phyloP scores from a whole-genome alignment of 83 land plant genomes.

The Thuja plicata region DNA sequence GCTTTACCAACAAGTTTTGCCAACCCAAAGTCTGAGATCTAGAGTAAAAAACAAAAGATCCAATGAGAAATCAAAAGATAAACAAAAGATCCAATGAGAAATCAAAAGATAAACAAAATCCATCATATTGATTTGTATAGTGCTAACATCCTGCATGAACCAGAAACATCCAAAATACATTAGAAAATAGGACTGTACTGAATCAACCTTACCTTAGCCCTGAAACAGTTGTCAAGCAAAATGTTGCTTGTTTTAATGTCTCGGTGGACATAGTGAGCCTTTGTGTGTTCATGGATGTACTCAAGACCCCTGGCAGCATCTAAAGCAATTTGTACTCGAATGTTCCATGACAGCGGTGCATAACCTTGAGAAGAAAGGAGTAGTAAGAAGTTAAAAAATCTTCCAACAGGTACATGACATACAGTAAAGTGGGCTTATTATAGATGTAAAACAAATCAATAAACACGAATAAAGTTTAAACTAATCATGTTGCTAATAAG shows the following conservation, averaged over 20 bases:
- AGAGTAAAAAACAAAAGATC: neutral
- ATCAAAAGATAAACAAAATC: neutral
- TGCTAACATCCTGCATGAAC: neutral
- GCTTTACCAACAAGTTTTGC: slow-evolving; percentile 71
- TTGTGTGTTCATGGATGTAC: slow-evolving; percentile 82
- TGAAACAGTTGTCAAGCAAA: slow-evolving; percentile 60
- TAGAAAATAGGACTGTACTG: neutral
- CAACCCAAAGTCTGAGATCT: slow-evolving; percentile 93
- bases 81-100: neutral
- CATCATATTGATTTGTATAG: neutral
- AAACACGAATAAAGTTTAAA: neutral
- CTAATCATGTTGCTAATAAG: no score
- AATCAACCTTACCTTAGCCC: slow-evolving; percentile 63
- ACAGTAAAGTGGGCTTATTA: neutral
- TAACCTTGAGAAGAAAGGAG: slow-evolving; percentile 45
- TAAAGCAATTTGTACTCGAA: slow-evolving; percentile 84
- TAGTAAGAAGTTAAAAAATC: neutral
- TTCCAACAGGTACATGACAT: neutral
- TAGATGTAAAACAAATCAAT: neutral
- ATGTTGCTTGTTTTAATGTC: slow-evolving; percentile 91
- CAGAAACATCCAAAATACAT: neutral
- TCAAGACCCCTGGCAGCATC: slow-evolving; percentile 89
- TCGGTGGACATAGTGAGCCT: slow-evolving; percentile 79
- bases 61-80: neutral
- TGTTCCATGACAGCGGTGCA: slow-evolving; percentile 77